Percentiles rank a stretch among this genome's conserved stretches.
phyloP scores from a whole-genome alignment of 2,329 filamentous ascomycete genomes.

The Beauveria brongniartii region DNA sequence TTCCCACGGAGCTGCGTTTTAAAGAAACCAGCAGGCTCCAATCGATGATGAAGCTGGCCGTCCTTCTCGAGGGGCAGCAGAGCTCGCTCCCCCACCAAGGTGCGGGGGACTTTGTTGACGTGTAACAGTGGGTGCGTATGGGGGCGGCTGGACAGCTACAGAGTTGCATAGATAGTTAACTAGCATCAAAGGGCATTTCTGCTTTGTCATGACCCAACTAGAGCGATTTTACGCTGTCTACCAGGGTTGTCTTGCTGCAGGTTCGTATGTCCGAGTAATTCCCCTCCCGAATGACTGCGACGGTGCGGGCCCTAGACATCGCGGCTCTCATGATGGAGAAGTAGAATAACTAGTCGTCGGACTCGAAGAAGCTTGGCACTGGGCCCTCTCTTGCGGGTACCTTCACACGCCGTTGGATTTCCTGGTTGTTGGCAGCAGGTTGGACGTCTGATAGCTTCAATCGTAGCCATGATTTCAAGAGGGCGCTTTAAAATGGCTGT shows the following conservation, averaged over 20 bases:
- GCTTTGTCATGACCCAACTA: neutral
- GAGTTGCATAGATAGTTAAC: neutral
- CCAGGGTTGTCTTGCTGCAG: neutral
- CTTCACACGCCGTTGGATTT: neutral
- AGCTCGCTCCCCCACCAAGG: neutral
- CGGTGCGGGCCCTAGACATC: neutral
- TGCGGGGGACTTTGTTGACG: neutral
- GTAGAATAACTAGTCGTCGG: neutral
- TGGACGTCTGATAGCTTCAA: too few relatives aligned
- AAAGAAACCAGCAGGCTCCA: neutral
- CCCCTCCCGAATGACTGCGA: neutral
- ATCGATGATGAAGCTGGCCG: constrained; percentile 1
- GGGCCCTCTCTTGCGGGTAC: neutral
- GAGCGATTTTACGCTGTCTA: neutral
- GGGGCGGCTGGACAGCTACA: neutral
- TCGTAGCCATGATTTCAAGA: too few relatives aligned
- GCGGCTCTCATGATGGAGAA: neutral
- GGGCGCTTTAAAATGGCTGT: too few relatives aligned
- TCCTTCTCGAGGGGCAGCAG: neutral
- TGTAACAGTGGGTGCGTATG: neutral
- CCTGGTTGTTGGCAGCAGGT: too few relatives aligned
- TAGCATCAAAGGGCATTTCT: neutral
- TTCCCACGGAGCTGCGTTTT: neutral
- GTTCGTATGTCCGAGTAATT: constrained; percentile 3
- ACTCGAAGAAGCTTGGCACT: neutral